phyloP scores from a whole-genome alignment of 345 rosid genomes.

The Psidium friedrichsthalianum region DNA sequence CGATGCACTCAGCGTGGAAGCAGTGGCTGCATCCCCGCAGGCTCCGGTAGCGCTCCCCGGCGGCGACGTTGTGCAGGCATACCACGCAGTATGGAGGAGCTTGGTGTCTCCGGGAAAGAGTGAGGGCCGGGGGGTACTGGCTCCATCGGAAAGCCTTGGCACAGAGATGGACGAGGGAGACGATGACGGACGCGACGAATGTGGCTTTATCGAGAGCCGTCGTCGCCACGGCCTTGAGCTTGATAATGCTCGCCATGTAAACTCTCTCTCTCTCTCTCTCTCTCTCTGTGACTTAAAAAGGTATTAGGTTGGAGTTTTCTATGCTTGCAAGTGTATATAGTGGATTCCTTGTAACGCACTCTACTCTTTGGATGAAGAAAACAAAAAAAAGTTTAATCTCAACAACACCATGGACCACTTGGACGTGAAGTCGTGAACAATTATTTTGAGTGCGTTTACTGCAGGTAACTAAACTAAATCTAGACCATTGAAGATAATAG shows the following conservation, averaged over 20 bases:
- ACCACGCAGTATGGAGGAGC: not conserved
- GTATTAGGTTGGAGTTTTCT: not conserved
- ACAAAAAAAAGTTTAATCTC: not conserved
- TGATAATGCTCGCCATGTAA: not conserved
- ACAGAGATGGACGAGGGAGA: not conserved
- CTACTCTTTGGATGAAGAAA: not conserved
- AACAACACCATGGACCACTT: not conserved
- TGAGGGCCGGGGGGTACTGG: not conserved
- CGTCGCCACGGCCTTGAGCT: not conserved
- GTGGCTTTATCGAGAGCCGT: not conserved
- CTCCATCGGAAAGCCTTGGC: not conserved
- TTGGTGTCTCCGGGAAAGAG: not conserved
- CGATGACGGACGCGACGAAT: not conserved
- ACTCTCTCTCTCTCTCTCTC: not conserved
- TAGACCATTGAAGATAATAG: not conserved
- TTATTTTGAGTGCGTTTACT: not conserved
- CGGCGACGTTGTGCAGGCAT: not conserved
- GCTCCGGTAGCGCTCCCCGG: not conserved
- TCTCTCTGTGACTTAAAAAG: not conserved
- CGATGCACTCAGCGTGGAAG: slow-evolving; percentile 46
- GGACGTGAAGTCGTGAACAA: not conserved
- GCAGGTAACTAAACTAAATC: not conserved
- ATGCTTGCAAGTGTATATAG: not conserved
- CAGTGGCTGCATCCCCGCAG: slow-evolving; percentile 38
- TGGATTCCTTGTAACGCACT: not conserved